Base-by-base conservation (phyloP, 2,329 filamentous ascomycete genomes). In the Paecilomyces niveus region DNA sequence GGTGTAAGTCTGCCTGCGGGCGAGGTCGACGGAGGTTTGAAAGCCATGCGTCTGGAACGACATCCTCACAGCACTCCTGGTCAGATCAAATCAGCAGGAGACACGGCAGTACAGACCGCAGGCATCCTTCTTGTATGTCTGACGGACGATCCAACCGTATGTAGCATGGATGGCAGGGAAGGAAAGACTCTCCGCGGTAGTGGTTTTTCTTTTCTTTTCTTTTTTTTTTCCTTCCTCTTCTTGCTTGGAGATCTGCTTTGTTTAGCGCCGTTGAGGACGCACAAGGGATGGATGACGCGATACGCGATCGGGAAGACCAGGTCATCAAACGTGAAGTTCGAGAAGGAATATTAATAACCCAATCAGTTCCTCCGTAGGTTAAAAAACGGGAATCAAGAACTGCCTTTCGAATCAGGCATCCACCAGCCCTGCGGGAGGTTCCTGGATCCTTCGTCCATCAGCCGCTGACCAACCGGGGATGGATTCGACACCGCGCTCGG, bases 21-120 rank as follows among this genome's bases (percentile, higher is more conserved):
- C 74, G 50, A 74, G 61, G 62, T 77, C 74, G 53, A 77, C 63
- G 15, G 79, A 79, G 54, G 79, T 76, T 57, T 82, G 76, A 32
- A 84, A 71, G 58, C 80, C 83, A 62, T 80, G 82, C 58, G 78
- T 79, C 69, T 84, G 80, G 53, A 70, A 61, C 21, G 63, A 58
- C 39, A 62, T 62, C 55, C 68, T 67, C 68, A 70, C 73, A 18
- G 39, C 39, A 21, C 15, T 45, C n/a, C 3, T 4, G 39, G 39
- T 45, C n/a, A 45, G 39, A 45, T 21, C 39, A 18, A 45, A n/a
- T 18, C 18, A 18, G 9, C 39, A 18, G 18, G 26, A 29, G 26
- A 29, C 26, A 29, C 26, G 26, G 39, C 15, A 8, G 39, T 29
- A 18, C n/a, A 45, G 15, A 18, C 15, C 7, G 39, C n/a, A 45